Percentiles rank a stretch among this genome's conserved stretches.
These are phyloP conservation scores for Tilletia walkeri DNA, from an alignment of 1,284 basidiomycete genomes.

Conservation along the genomic window DNA sequence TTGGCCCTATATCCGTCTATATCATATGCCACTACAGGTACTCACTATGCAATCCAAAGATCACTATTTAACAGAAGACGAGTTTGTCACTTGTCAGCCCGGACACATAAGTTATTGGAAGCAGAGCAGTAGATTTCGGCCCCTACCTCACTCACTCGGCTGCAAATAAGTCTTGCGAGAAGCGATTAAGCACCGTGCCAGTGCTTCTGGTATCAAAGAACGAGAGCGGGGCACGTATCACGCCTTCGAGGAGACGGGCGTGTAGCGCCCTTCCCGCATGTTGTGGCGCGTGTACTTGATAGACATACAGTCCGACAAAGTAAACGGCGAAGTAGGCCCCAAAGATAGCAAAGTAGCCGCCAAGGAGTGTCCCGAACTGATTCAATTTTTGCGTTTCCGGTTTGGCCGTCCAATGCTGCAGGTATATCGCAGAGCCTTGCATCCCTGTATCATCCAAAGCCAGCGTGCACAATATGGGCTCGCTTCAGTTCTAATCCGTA, in stretches of 20 bases:
- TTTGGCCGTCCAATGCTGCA: background rate
- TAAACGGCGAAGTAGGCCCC: background rate
- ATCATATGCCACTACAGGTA: too few relatives aligned
- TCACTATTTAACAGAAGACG: too few relatives aligned
- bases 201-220: conserved; percentile 34
- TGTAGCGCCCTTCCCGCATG: conserved; percentile 32
- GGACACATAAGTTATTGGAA: too few relatives aligned
- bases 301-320: conserved; percentile 20
- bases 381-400: background rate
- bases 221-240: conserved; percentile 30
- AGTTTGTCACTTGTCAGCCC: too few relatives aligned
- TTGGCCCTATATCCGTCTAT: too few relatives aligned
- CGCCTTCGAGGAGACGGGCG: conserved; percentile 25
- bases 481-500: too few relatives aligned
- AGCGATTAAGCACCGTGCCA: conserved; percentile 40
- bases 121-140: too few relatives aligned
- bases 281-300: conserved; percentile 15
- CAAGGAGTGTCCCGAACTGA: conserved; percentile 23
- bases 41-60: too few relatives aligned
- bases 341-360: conserved; percentile 18
- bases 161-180: conserved; percentile 42
- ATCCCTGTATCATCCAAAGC: background rate
- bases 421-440: background rate
- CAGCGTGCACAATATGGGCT: too few relatives aligned
- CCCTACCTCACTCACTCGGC: conserved; percentile 31